A percentile compares a stretch with the other conserved stretches of the same genome.
These are phyloP conservation scores for Wickerhamiella bombiphila DNA, from an alignment of 805 yeast species.

Conservation along the genomic window DNA sequence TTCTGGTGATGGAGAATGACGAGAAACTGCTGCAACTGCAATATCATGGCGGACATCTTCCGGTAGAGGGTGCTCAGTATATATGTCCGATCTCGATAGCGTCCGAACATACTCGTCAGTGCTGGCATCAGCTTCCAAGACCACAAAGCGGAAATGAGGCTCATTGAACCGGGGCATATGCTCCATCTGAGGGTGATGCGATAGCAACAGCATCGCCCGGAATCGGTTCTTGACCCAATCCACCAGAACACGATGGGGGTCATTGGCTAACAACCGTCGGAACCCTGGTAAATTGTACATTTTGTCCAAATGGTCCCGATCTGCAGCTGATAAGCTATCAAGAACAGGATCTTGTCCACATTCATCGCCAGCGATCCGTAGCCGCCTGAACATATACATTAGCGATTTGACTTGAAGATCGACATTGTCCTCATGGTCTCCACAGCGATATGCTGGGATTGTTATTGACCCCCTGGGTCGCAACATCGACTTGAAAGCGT, in stretches of 20 bases:
- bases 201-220: slow-evolving; percentile 42
- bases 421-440: slow-evolving; percentile 39
- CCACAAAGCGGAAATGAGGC: slow-evolving; percentile 23
- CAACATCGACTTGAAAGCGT: slow-evolving; percentile 24
- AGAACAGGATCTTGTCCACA: slow-evolving; percentile 7
- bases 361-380: slow-evolving; percentile 10
- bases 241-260: slow-evolving; percentile 49
- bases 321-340: slow-evolving; percentile 17
- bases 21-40: slow-evolving; percentile 25
- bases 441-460: slow-evolving; percentile 36
- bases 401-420: slow-evolving; percentile 50
- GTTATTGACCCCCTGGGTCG: slow-evolving; percentile 26
- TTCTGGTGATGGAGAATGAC: slow-evolving; percentile 3
- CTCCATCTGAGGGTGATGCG: slow-evolving; percentile 33
- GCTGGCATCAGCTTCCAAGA: slow-evolving; percentile 30
- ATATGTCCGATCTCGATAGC: slow-evolving; percentile 37
- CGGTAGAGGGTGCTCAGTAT: slow-evolving; percentile 39
- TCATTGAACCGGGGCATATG: slow-evolving; percentile 22
- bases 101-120: slow-evolving; percentile 33
- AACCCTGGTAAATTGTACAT: slow-evolving; percentile 39
- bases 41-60: slow-evolving; percentile 28
- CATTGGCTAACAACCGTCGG: slow-evolving; percentile 28
- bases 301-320: slow-evolving; percentile 34
- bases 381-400: slow-evolving; percentile 40
- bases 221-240: slow-evolving; percentile 57